phyloP scores from a whole-genome alignment of 1,284 basidiomycete species.

The Heliocybe sulcata region DNA sequence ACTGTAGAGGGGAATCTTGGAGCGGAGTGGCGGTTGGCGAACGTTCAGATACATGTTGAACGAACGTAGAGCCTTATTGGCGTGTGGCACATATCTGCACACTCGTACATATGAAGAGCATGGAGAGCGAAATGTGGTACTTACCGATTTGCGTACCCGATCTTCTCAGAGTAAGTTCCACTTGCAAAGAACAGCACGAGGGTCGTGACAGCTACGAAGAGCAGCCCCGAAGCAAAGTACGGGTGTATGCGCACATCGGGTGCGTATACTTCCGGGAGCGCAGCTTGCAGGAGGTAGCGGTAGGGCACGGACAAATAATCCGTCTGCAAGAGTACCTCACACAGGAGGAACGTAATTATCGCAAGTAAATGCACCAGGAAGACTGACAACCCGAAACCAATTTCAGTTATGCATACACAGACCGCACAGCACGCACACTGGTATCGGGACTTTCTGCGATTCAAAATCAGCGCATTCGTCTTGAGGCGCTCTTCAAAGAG shows the following conservation, averaged over 20 bases:
- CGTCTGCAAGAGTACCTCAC: conserved; percentile 66
- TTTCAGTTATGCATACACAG: conserved; percentile 1
- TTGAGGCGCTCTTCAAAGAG: conserved; percentile 96
- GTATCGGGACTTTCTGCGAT: conserved; percentile 80
- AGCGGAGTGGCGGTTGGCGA: conserved; percentile 63
- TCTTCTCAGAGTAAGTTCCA: conserved; percentile 95
- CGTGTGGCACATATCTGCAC: conserved; percentile 89
- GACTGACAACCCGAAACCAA: conserved; percentile 39
- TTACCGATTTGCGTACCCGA: conserved; percentile 92
- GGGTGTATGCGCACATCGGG: conserved; percentile 46
- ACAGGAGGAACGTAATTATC: conserved; percentile 65
- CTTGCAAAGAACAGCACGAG: conserved; percentile 94
- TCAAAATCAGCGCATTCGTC: conserved; percentile 80
- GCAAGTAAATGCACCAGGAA: conserved; percentile 68
- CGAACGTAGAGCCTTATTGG: conserved; percentile 84
- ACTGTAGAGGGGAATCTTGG: conserved; percentile 56
- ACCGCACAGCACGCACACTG: conserved; percentile 54
- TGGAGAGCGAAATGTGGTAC: conserved; percentile 18
- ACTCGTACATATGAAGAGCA: background rate
- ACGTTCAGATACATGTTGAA: conserved; percentile 98
- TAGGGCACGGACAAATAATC: conserved; percentile 62
- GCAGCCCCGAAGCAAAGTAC: conserved; percentile 67
- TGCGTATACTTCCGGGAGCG: conserved; percentile 47
- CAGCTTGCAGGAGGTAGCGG: conserved; percentile 37
- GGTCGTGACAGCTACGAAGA: conserved; percentile 85